Base-by-base conservation (phyloP, 352 stramenopile species). In the Pythium pectinolyticum region DNA sequence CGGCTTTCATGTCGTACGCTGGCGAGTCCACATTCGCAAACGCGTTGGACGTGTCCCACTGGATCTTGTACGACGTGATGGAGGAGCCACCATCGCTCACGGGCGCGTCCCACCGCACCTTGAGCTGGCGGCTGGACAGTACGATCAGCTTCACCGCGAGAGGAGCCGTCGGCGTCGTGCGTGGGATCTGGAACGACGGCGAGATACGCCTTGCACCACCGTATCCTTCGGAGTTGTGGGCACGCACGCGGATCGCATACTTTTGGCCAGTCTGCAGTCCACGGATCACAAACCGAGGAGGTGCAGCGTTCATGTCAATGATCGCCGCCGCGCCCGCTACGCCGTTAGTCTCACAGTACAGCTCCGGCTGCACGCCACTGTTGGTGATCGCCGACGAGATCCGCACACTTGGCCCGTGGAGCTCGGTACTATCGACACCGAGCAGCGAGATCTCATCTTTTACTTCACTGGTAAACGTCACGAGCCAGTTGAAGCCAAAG, bases 401-500 rank as follows among this genome's bases (percentile, higher is more conserved):
- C 12, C 75, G 68, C 5, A 94, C 94, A 51, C 84, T 92, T 5
- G 94, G 89, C 7, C 96, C 95, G 57, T 95, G 96, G 0, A 99
- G 80, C 52, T 90, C 78, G 0, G 89, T 96, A 47, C 91, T 92
- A 61, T 98, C 92, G 0, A 97, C 81, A n/a, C 69, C 84, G 14
- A 99, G 74, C 6, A 97, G 60, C 12, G 77, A 82, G 10, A 97
- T 69, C 14, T 96, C 79, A 46, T 74, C 77, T 28, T 81, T 89
- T 22, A 96, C 68, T 15, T 97, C 89, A 14, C 75, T 90, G 12
- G 97, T 20, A 71, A 99, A 99, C 11, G 86, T 98, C 27, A 99
- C 80, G 37, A 97, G 67, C 89, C 96, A 99, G 61, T 98, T 98
- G 75, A 90, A 97, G 1, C 96, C 96, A 70, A 97, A 98, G 34